phyloP scores from a whole-genome alignment of 208 protist genomes.

The Spongospora subterranea region DNA sequence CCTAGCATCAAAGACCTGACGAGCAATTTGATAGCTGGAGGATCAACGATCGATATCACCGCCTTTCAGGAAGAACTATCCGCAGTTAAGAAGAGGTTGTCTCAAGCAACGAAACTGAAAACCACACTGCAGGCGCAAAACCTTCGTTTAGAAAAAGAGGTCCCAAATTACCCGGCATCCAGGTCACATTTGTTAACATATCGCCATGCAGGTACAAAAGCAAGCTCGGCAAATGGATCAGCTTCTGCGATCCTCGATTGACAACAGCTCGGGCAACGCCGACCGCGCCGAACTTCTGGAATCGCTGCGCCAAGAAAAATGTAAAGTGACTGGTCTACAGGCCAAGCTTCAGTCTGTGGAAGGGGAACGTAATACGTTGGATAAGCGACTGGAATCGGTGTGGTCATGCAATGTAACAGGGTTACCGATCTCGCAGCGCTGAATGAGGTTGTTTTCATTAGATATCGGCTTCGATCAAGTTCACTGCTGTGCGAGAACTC shows the following conservation, averaged over 20 bases:
- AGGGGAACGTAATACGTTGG: not conserved
- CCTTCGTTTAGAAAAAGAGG: constrained; percentile 35
- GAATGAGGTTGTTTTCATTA: no score
- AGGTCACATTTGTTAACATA: not conserved
- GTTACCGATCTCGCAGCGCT: not conserved
- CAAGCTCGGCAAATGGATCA: constrained; percentile 7
- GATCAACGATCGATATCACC: not conserved
- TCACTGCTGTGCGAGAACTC: constrained; percentile 18
- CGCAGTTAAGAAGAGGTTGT: constrained; percentile 16
- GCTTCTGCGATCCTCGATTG: constrained; percentile 31
- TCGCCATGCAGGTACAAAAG: not conserved
- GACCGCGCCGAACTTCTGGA: not conserved
- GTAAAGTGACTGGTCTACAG: not conserved
- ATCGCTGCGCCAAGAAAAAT: constrained; percentile 32
- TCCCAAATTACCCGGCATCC: not conserved
- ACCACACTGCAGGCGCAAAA: constrained; percentile 39
- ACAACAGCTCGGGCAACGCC: not conserved
- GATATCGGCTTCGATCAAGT: constrained; percentile 36
- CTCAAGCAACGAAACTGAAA: not conserved
- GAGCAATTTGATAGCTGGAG: not conserved
- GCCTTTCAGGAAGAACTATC: constrained; percentile 20
- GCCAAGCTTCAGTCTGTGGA: constrained; percentile 29
- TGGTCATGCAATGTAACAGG: not conserved
- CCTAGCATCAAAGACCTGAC: not conserved
- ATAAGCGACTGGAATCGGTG: not conserved